These are phyloP conservation scores for Scenedesmus sp. DNA, from an alignment of 163 green algal species.

Conservation along the genomic window DNA sequence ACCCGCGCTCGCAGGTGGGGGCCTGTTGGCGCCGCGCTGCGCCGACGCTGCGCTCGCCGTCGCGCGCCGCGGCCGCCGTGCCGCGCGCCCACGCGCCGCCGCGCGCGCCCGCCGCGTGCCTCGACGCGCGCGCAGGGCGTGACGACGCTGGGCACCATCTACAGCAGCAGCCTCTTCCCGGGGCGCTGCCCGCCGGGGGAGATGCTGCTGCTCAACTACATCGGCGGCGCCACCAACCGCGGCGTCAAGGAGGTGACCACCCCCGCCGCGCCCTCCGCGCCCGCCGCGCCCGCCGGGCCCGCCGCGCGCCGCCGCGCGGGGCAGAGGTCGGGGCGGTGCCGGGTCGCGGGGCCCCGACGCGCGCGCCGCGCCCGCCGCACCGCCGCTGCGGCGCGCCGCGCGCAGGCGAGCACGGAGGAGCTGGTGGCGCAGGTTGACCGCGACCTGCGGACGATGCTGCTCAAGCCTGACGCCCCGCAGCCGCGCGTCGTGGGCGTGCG, in stretches of 20 bases:
- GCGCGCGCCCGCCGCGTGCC: too few relatives aligned
- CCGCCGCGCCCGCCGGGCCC: too few relatives aligned
- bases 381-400: too few relatives aligned
- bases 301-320: too few relatives aligned
- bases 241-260: conserved; percentile 79
- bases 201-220: conserved; percentile 97
- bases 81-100: too few relatives aligned
- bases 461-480: conserved; percentile 85
- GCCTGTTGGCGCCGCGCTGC: too few relatives aligned
- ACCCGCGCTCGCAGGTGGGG: conserved; percentile 84
- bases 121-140: conserved; percentile 78
- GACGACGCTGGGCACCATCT: conserved; percentile 97
- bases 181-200: conserved; percentile 67
- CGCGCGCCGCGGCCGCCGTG: too few relatives aligned
- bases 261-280: too few relatives aligned
- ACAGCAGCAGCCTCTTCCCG: conserved; percentile 95
- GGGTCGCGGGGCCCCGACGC: too few relatives aligned
- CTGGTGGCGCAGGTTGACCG: conserved; percentile 85
- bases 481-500: conserved; percentile 86
- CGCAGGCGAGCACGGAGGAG: conserved; percentile 30
- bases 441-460: conserved; percentile 93
- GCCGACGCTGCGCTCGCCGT: too few relatives aligned
- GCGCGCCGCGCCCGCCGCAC: too few relatives aligned
- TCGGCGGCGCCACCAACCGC: conserved; percentile 93
- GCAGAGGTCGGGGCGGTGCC: too few relatives aligned